Evolutionary conservation across 768 basidiomycete genomes (phyloP).

Genomic region (Phlebiopsis flavidoalba): DNA sequence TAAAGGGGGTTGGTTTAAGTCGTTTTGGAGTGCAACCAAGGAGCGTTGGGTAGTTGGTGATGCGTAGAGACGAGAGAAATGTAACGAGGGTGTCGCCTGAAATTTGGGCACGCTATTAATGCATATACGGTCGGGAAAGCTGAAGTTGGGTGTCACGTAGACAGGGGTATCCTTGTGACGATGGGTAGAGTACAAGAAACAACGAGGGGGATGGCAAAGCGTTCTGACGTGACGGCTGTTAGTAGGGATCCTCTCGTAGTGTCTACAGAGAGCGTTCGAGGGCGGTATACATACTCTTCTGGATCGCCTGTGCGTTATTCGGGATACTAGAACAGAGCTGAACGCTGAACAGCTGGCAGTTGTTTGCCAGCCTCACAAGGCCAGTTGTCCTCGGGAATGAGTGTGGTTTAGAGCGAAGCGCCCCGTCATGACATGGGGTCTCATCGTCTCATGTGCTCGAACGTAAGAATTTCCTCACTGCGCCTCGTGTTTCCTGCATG

Average conservation of each 20-base stretch:
- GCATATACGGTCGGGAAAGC: neutral
- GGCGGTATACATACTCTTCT: neutral
- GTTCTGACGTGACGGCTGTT: neutral
- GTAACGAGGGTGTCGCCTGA: conserved; percentile 1
- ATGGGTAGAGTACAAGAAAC: neutral
- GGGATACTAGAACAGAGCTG: neutral
- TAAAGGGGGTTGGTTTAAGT: conserved; percentile 1
- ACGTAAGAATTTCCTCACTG: neutral
- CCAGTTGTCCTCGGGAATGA: neutral
- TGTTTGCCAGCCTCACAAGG: neutral
- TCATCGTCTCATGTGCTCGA: neutral
- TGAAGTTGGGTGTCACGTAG: neutral
- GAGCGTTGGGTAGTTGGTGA: neutral
- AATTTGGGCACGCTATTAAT: neutral
- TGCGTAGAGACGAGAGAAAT: neutral
- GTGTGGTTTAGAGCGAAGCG: neutral
- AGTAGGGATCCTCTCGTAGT: neutral
- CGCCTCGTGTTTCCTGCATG: neutral
- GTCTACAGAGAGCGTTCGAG: neutral
- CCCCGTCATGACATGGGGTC: neutral
- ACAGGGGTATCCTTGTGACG: neutral
- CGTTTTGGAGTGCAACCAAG: neutral
- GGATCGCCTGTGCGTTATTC: neutral
- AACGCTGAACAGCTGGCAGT: neutral
- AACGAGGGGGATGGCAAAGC: neutral